Evolutionary conservation across 371 early-diverging fungal species (phyloP), one percentile per base, ranked within the genome.

Genomic region (Vairimorpha apis): DNA sequence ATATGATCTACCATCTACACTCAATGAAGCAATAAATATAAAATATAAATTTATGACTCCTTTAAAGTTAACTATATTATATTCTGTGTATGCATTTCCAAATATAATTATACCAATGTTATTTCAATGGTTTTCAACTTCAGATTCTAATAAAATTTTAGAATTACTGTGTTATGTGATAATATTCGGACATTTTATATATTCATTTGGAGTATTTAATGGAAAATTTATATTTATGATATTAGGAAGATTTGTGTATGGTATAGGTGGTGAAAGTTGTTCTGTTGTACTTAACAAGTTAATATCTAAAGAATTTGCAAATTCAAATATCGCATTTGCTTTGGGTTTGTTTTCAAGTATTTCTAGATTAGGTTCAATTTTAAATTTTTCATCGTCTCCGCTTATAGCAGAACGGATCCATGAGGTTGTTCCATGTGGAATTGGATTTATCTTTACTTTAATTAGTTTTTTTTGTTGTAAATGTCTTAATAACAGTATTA

Each of bases 101-200:
- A 90, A 90, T 76, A 86, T 88, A 30, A 76, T 89, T 67, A 81
- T 87, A 12, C 89, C 90, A 0, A 80, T 89, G 21, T 16, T 88
- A 5, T 87, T 87, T 33, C 87, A 88, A 16, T 74, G 81, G 27
- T 76, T 85, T 5, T 74, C 84, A 7, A 86, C 87, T 65, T 49
- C 45, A 21, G 75, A 82, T 7, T 74, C 83, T 13, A 73, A 75
- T 23, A 47, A 53, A 33, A 79, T 86, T 55, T 77, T 87, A 10
- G 32, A 85, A 37, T 49, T 82, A 1, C 82, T 88, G 37, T 83
- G 85, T n/a, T 49, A 77, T 1, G 76, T 85, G 18, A 86, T 88
- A 23, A 78, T 85, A 14, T 30, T 85, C 32, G 90, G 90, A 0
- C 88, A 88, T 56, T 38, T 82, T 1, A 58, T 88, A 0, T 87